These are phyloP conservation scores for Suillus subluteus DNA, from an alignment of 768 basidiomycete species.

Conservation along the genomic window DNA sequence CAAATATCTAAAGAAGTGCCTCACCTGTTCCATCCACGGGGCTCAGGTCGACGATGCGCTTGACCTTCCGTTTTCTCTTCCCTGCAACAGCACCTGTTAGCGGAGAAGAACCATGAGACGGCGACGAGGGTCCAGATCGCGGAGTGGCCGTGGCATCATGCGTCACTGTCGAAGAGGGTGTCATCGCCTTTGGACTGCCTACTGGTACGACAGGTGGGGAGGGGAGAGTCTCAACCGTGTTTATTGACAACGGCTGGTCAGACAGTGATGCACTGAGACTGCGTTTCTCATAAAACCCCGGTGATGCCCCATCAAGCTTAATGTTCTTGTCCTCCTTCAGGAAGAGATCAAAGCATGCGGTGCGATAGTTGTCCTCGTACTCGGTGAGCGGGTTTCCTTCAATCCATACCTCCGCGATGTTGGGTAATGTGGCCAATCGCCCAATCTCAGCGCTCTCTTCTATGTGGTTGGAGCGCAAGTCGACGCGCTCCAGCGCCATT, in stretches of 20 bases:
- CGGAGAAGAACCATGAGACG: constrained; percentile 50
- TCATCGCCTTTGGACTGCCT: constrained; percentile 35
- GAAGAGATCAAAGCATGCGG: constrained; percentile 84
- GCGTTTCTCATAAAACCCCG: constrained; percentile 73
- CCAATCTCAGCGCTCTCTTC: constrained; percentile 87
- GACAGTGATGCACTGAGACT: constrained; percentile 52
- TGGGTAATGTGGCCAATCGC: constrained; percentile 76
- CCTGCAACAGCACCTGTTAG: constrained; percentile 41
- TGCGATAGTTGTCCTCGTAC: constrained; percentile 68
- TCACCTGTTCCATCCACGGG: constrained; percentile 39
- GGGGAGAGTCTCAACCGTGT: constrained; percentile 50
- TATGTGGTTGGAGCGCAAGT: constrained; percentile 78
- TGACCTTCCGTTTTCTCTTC: constrained; percentile 63
- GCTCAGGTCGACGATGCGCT: constrained; percentile 81
- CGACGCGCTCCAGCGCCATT: constrained; percentile 79
- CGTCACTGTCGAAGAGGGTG: constrained; percentile 17
- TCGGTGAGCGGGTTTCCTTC: constrained; percentile 84
- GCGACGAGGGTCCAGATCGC: constrained; percentile 29
- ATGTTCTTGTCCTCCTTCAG: constrained; percentile 81
- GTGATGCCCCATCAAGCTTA: constrained; percentile 71
- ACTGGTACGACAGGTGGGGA: constrained; percentile 69
- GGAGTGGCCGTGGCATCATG: constrained; percentile 30
- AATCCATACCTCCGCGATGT: constrained; percentile 80
- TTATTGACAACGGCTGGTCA: constrained; percentile 55
- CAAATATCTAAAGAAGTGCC: constrained; percentile 37